These are phyloP conservation scores for Oidiodendron maius DNA, from an alignment of 495 filamentous ascomycete genomes.

Conservation along the genomic window DNA sequence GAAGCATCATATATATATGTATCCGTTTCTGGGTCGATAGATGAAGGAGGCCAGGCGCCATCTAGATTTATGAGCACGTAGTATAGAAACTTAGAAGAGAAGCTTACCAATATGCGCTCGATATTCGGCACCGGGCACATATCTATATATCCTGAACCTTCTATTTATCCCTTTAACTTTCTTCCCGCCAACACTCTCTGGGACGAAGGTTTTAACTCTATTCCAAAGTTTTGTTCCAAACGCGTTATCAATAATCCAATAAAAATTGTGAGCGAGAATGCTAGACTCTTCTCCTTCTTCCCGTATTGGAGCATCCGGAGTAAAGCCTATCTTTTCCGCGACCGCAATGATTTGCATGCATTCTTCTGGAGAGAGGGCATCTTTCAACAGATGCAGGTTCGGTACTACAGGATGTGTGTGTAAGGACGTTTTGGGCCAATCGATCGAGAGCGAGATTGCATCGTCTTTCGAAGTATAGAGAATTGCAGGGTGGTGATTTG, in stretches of 20 bases:
- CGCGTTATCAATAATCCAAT: constrained; percentile 39
- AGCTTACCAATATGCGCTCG: constrained; percentile 29
- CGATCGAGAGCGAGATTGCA: constrained; percentile 27
- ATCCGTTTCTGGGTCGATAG: constrained; percentile 28
- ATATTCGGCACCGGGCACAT: constrained; percentile 45
- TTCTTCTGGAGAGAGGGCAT: constrained; percentile 32
- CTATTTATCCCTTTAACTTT: constrained; percentile 39
- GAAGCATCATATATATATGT: constrained; percentile 41
- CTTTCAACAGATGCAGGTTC: constrained; percentile 29
- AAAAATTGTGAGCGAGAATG: constrained; percentile 45
- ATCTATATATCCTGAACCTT: constrained; percentile 42
- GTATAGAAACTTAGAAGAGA: not conserved
- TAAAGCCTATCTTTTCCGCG: constrained; percentile 36
- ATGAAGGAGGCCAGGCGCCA: constrained; percentile 43
- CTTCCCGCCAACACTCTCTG: constrained; percentile 27
- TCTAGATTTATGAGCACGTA: constrained; percentile 23
- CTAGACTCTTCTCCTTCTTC: constrained; percentile 36
- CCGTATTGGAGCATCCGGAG: constrained; percentile 38
- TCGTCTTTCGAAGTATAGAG: constrained; percentile 33
- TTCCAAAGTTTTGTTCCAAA: constrained; percentile 38
- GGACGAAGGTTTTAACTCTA: constrained; percentile 33
- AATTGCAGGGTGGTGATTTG: constrained; percentile 39
- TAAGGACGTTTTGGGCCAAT: constrained; percentile 21
- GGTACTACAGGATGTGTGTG: constrained; percentile 36
- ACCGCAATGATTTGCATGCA: constrained; percentile 40